These are phyloP conservation scores for Emmonsia crescens DNA, from an alignment of 2,329 filamentous ascomycete genomes.

Conservation along the genomic window DNA sequence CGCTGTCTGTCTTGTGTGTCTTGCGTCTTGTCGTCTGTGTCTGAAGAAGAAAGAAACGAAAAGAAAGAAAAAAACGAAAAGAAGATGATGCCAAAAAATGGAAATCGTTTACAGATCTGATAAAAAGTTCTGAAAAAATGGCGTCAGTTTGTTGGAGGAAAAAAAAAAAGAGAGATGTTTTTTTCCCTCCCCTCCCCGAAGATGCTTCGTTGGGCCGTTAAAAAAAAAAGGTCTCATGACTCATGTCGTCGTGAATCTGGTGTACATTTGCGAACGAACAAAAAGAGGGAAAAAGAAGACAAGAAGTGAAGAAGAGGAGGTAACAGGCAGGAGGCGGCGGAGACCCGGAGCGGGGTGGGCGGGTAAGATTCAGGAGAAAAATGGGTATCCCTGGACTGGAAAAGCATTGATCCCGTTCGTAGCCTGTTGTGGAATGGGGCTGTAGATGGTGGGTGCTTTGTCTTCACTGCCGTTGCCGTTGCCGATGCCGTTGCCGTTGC, in stretches of 20 bases:
- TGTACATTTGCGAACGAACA: constrained; percentile 2
- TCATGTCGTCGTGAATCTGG: constrained; percentile 6
- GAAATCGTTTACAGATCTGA: background rate
- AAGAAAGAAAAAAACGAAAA: background rate
- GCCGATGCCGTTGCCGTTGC: background rate
- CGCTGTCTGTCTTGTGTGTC: too few relatives aligned
- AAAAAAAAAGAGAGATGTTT: background rate
- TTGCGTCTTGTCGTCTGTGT: background rate
- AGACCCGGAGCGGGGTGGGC: background rate
- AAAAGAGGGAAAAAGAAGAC: background rate
- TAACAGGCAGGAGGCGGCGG: background rate
- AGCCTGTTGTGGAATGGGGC: constrained; percentile 21
- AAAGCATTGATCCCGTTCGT: constrained; percentile 12
- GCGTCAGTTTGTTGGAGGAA: background rate
- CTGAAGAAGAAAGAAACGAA: background rate
- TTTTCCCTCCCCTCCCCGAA: background rate
- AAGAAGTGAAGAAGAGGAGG: background rate
- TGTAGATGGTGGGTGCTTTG: constrained; percentile 23
- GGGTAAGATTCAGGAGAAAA: background rate
- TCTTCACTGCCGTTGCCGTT: constrained; percentile 5
- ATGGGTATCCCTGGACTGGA: background rate
- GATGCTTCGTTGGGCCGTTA: background rate
- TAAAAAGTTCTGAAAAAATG: background rate
- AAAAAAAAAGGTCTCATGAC: background rate
- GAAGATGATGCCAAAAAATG: background rate